phyloP scores from a whole-genome alignment of 495 filamentous ascomycete species.

The Talaromyces adpressus region DNA sequence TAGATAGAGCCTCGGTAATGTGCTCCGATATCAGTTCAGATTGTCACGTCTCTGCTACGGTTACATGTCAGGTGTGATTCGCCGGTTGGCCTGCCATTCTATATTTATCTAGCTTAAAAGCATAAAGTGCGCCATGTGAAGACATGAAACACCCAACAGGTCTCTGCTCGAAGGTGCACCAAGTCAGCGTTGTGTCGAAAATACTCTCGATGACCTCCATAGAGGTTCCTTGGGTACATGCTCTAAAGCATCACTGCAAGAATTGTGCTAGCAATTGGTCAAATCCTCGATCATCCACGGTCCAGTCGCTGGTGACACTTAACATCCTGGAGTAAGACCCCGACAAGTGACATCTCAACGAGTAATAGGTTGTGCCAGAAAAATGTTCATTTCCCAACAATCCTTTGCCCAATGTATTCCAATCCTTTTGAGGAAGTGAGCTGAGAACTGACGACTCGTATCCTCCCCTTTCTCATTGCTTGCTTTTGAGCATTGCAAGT shows the following conservation, averaged over 20 bases:
- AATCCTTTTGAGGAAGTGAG: too few relatives aligned
- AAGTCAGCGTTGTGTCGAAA: not conserved
- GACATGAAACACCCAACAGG: not conserved
- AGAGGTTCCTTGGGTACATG: not conserved
- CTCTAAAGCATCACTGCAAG: not conserved
- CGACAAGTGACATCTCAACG: too few relatives aligned
- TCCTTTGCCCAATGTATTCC: not conserved
- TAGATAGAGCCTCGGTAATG: not conserved
- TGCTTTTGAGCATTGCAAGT: not conserved
- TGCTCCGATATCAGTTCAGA: not conserved
- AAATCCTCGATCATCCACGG: not conserved
- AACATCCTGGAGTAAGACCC: too few relatives aligned
- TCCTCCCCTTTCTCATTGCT: not conserved
- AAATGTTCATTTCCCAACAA: too few relatives aligned
- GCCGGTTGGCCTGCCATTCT: not conserved
- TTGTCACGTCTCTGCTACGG: not conserved
- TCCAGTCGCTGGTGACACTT: too few relatives aligned
- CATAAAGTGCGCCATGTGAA: not conserved
- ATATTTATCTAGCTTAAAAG: not conserved
- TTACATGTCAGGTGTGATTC: not conserved
- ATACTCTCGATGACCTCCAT: not conserved
- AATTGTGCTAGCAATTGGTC: not conserved
- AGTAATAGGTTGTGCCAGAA: too few relatives aligned
- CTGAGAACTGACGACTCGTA: not conserved
- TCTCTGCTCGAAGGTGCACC: not conserved